These are phyloP conservation scores for Mentha longifolia DNA, from an alignment of 257 asterid genomes.

Conservation along the genomic window DNA sequence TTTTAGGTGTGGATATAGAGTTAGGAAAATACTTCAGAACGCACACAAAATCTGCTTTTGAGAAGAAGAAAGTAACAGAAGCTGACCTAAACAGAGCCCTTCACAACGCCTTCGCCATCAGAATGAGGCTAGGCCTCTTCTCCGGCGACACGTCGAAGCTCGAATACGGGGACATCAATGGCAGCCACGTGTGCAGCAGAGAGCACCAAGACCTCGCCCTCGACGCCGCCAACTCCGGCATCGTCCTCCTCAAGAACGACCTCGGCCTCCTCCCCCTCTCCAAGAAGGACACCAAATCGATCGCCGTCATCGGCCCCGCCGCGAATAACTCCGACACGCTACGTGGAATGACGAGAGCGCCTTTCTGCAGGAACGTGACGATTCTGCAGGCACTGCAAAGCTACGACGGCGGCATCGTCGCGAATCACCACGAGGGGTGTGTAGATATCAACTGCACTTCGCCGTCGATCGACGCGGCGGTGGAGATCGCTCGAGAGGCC, in stretches of 20 bases:
- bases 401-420: slow-evolving; percentile 24
- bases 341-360: slow-evolving; percentile 67
- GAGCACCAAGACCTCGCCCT: slow-evolving; percentile 61
- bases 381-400: slow-evolving; percentile 55
- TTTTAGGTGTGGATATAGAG: slow-evolving; percentile 72
- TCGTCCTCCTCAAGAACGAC: slow-evolving; percentile 69
- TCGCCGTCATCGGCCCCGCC: slow-evolving; percentile 70
- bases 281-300: slow-evolving; percentile 40
- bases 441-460: slow-evolving; percentile 48
- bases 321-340: slow-evolving; percentile 41
- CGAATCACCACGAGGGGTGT: slow-evolving; percentile 49
- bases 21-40: slow-evolving; percentile 56
- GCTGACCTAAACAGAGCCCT: slow-evolving; percentile 67
- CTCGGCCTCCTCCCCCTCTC: slow-evolving; percentile 62
- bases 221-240: slow-evolving; percentile 63
- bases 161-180: slow-evolving; percentile 45
- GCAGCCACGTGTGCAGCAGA: slow-evolving; percentile 51
- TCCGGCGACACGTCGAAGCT: slow-evolving; percentile 54
- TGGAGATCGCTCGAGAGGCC: slow-evolving; percentile 38
- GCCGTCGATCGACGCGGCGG: slow-evolving; percentile 39
- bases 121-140: slow-evolving; percentile 73
- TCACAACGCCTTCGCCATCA: slow-evolving; percentile 54
- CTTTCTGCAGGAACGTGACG: slow-evolving; percentile 55
- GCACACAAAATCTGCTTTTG: slow-evolving; percentile 55
- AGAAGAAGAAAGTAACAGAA: slow-evolving; percentile 48